phyloP scores from a whole-genome alignment of 73 alveolate genomes.

The Stentor roeselii region DNA sequence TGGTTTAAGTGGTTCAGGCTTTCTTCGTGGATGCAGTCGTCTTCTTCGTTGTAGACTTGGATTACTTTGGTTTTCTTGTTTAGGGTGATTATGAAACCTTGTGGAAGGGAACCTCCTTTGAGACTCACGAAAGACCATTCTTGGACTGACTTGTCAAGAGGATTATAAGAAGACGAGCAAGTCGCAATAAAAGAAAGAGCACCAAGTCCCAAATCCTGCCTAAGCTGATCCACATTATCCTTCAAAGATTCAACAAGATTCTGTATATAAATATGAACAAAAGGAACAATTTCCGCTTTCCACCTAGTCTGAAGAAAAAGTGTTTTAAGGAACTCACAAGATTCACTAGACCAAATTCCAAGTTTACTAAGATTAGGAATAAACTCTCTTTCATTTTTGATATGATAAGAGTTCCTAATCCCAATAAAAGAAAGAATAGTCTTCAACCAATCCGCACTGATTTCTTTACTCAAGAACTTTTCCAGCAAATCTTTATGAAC shows the following conservation, averaged over 20 bases:
- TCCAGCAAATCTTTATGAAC: constrained; percentile 16
- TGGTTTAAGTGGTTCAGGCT: constrained; percentile 12
- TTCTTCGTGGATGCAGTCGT: constrained; percentile 20
- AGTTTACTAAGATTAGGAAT: constrained; percentile 20
- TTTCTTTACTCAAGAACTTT: not conserved
- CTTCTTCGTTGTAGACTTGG: constrained; percentile 19
- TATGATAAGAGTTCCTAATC: constrained; percentile 18
- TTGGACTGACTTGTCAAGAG: constrained; percentile 12
- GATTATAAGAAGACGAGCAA: not conserved
- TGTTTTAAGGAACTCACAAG: constrained; percentile 13
- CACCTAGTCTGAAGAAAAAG: not conserved
- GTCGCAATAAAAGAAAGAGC: not conserved
- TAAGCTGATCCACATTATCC: not conserved
- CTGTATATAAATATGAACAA: not conserved
- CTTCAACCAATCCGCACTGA: constrained; percentile 7
- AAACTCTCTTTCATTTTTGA: constrained; percentile 11
- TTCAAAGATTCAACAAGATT: not conserved
- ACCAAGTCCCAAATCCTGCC: not conserved
- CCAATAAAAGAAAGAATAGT: constrained; percentile 8
- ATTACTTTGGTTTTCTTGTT: not conserved
- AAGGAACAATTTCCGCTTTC: not conserved
- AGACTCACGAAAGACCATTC: constrained; percentile 15
- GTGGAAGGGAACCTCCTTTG: constrained; percentile 20
- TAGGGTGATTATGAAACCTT: not conserved
- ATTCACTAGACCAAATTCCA: constrained; percentile 2